A percentile compares a stretch with the other conserved stretches of the same genome.
Evolutionary conservation across 2,329 filamentous ascomycete species (phyloP).

Genomic region (Camillea tinctor): DNA sequence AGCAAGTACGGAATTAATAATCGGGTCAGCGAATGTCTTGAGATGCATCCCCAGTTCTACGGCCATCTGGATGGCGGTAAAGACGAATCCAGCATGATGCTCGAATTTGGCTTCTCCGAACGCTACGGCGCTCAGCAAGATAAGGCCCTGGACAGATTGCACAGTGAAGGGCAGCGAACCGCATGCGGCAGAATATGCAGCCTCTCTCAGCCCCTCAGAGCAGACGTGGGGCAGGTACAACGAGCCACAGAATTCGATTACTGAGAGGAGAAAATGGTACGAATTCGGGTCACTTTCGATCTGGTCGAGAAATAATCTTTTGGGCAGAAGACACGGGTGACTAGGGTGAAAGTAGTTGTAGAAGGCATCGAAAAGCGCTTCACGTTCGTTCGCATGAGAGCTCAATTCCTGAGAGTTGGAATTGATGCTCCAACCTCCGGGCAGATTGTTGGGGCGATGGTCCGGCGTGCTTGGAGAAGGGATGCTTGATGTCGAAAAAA

Average conservation of each 20-base stretch:
- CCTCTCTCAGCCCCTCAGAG: conserved; percentile 33
- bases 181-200: conserved; percentile 33
- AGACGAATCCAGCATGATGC: conserved; percentile 29
- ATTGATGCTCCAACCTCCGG: conserved; percentile 22
- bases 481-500: conserved; percentile 21
- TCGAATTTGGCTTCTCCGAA: conserved; percentile 31
- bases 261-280: conserved; percentile 33
- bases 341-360: conserved; percentile 33
- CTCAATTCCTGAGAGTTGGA: conserved; percentile 19
- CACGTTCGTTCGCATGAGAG: conserved; percentile 22
- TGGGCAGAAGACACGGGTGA: conserved; percentile 37
- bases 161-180: conserved; percentile 33
- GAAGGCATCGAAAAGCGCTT: conserved; percentile 20
- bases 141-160: conserved; percentile 35
- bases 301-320: conserved; percentile 31
- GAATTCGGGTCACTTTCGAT: conserved; percentile 34
- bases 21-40: conserved; percentile 31
- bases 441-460: conserved; percentile 21
- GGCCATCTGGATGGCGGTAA: conserved; percentile 31
- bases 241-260: conserved; percentile 40
- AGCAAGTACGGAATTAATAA: conserved; percentile 35
- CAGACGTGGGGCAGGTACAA: conserved; percentile 32
- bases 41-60: conserved; percentile 35
- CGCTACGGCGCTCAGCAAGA: conserved; percentile 31
- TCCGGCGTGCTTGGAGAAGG: conserved; percentile 17